These are phyloP conservation scores for Babesia ovata DNA, from an alignment of 169 alveolate species.

Conservation along the genomic window DNA sequence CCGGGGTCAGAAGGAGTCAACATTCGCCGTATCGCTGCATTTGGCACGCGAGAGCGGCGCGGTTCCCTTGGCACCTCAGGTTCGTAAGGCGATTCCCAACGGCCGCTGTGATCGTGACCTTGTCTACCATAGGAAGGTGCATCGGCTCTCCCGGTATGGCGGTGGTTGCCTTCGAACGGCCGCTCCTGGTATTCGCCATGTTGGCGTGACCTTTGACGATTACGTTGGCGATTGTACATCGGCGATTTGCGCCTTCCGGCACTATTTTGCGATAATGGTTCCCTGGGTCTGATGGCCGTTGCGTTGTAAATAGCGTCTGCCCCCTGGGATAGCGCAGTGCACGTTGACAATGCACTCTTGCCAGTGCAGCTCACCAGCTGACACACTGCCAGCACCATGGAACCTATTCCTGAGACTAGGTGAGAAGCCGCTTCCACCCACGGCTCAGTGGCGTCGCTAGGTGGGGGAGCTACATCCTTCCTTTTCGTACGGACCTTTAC, in stretches of 20 bases:
- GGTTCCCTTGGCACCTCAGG: background rate
- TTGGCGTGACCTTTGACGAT: too few species aligned
- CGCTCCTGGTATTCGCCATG: too few species aligned
- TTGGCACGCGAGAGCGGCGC: background rate
- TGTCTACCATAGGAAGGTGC: background rate
- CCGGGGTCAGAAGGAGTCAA: background rate
- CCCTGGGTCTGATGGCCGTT: background rate
- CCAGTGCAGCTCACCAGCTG: conserved; percentile 55
- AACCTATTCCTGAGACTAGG: conserved; percentile 41
- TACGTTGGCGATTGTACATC: too few species aligned
- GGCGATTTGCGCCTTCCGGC: too few species aligned
- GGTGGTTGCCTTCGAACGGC: too few species aligned
- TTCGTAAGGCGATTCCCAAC: background rate
- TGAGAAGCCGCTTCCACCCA: conserved; percentile 41
- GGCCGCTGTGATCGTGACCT: background rate
- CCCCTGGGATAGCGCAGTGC: conserved; percentile 5
- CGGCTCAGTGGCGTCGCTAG: background rate
- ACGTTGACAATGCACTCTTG: conserved; percentile 24
- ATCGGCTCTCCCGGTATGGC: too few species aligned
- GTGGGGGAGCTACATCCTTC: background rate
- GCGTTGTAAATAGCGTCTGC: background rate
- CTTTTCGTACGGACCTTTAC: background rate
- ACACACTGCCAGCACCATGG: conserved; percentile 56
- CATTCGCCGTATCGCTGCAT: conserved; percentile 14
- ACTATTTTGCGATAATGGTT: background rate